phyloP scores from a whole-genome alignment of 257 asterid species.

The Pogostemon cablin region DNA sequence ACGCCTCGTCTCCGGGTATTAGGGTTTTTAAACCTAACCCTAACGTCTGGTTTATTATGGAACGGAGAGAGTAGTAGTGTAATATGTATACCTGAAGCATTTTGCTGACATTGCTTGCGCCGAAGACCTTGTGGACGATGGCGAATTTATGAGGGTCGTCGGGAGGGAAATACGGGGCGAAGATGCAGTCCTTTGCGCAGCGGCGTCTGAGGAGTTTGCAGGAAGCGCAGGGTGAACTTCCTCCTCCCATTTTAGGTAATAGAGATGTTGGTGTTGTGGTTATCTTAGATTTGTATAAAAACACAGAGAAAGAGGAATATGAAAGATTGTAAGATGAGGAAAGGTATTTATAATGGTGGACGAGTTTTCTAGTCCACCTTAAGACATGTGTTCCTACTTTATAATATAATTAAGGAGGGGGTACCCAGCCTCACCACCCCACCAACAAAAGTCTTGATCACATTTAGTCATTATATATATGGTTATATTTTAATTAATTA shows the following conservation, averaged over 20 bases:
- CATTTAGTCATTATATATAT: no score
- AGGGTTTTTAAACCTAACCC: background rate
- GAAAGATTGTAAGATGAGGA: constrained; percentile 33
- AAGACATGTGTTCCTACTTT: background rate
- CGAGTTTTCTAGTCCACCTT: constrained; percentile 29
- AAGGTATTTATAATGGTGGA: constrained; percentile 44
- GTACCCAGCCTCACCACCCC: no score
- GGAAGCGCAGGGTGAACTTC: constrained; percentile 91
- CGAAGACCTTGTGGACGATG: constrained; percentile 94
- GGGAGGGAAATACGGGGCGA: constrained; percentile 91
- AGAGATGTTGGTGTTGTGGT: background rate
- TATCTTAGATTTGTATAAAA: background rate
- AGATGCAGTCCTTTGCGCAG: constrained; percentile 84
- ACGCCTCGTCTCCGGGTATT: no score
- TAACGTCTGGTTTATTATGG: background rate
- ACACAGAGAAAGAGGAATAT: background rate
- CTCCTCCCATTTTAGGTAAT: constrained; percentile 50
- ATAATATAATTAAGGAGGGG: no score
- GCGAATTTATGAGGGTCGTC: constrained; percentile 97
- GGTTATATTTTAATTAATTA: no score
- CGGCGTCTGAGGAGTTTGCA: constrained; percentile 88
- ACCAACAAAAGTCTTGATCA: no score
- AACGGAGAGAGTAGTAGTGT: background rate
- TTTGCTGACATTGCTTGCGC: constrained; percentile 94
- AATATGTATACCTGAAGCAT: constrained; percentile 72